Base-by-base conservation (phyloP, 352 stramenopile genomes). In the Pythium rhizo-oryzae region DNA sequence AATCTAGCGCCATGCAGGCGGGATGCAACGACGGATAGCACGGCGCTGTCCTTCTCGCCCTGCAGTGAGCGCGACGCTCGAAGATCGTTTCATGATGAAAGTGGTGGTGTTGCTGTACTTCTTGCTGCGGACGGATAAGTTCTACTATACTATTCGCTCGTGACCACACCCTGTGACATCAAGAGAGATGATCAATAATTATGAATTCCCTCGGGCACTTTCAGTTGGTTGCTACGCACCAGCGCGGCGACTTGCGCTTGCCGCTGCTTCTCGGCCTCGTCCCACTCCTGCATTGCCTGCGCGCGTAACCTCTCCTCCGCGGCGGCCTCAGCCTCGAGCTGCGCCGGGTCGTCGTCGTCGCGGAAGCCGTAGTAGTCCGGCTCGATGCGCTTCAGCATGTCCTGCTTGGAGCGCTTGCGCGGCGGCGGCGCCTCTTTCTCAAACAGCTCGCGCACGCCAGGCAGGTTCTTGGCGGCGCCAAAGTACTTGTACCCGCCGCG, bases 401-500 rank as follows among this genome's bases (percentile, higher is more conserved):
- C 91, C 23, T 91, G 56, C 59, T 80, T 75, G 23, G 77, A 76
- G 54, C 83, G 82, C 64, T 83, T 86, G 39, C 70, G 74, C 18
- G 80, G 73, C 63, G 91, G 87, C 15, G 81, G 74, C 49, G 82
- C 80, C 59, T 92, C 81, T 56, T 92, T 85, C 71, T 92, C 81
- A 70, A 99, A 98, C 9, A 99, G 75, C 73, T 99, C 97, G 41
- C 93, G 90, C 21, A 99, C 96, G 39, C 96, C 96, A 0, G 97
- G 97, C 7, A 99, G 84, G 62, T 98, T 91, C 72, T 97, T 98
- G 21, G 96, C 96, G 13, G 94, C 95, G 30, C 97, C 97, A 92
- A 98, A 99, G 72, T 99, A 99, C 67, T 93, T 92, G 88, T 99
- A 99, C 25, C 94, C 91, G 21, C 82, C 67, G 39, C 85, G 89